phyloP scores from a whole-genome alignment of 768 basidiomycete genomes.

The Infundibulicybe gibba region DNA sequence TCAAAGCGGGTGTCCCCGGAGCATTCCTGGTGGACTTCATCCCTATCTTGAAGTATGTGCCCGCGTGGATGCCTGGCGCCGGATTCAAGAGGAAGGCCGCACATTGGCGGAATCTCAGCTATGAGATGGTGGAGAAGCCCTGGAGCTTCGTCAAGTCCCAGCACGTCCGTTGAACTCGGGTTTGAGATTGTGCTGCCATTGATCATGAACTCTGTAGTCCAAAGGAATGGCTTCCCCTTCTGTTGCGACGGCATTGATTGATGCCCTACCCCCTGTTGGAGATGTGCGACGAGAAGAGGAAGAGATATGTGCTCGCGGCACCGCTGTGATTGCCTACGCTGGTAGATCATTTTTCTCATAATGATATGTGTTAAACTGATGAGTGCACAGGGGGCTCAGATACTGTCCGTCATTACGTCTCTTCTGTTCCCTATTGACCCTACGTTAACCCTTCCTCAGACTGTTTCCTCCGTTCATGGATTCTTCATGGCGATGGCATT shows the following conservation, averaged over 20 bases:
- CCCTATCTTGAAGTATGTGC: conserved; percentile 41
- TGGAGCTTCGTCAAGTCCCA: too few species aligned
- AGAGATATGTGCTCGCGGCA: conserved; percentile 3
- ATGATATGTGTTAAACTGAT: not conserved
- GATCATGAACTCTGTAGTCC: not conserved
- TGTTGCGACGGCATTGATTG: conserved; percentile 1
- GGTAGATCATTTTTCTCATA: not conserved
- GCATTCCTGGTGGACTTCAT: conserved; percentile 48
- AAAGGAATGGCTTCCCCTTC: not conserved
- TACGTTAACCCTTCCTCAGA: conserved; percentile 14
- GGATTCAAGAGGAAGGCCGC: conserved; percentile 45
- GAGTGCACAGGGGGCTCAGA: conserved; percentile 4
- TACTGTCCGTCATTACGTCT: not conserved
- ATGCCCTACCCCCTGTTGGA: not conserved
- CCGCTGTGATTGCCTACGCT: conserved; percentile 8
- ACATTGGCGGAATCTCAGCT: conserved; percentile 27
- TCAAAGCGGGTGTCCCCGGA: conserved; percentile 36
- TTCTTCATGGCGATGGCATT: conserved; percentile 34
- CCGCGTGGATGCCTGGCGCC: conserved; percentile 57
- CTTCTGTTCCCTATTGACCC: not conserved
- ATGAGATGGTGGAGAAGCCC: conserved; percentile 16
- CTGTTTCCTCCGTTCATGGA: conserved; percentile 27
- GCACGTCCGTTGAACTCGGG: too few species aligned
- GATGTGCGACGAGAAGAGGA: conserved; percentile 3
- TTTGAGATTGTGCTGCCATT: too few species aligned